These are phyloP conservation scores for Elongisporangium senticosum DNA, from an alignment of 352 stramenopile genomes.

Conservation along the genomic window DNA sequence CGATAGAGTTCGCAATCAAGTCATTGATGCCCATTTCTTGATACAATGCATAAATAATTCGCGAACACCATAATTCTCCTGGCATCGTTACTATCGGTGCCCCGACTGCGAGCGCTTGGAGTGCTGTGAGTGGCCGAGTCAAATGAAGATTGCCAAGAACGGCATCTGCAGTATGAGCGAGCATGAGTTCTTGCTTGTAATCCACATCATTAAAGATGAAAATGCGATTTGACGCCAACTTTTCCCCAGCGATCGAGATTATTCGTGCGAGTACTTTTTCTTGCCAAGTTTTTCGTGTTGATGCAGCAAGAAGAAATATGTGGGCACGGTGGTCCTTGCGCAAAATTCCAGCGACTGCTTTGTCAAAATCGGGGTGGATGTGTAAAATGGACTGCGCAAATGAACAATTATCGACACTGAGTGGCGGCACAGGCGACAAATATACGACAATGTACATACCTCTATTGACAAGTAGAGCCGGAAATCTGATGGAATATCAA, in stretches of 20 bases:
- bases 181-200: conserved; percentile 38
- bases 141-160: conserved; percentile 57
- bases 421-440: background rate
- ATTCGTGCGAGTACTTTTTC: conserved; percentile 41
- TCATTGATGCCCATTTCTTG: conserved; percentile 56
- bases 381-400: conserved; percentile 54
- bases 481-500: conserved; percentile 42
- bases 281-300: conserved; percentile 51
- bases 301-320: conserved; percentile 54
- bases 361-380: conserved; percentile 71
- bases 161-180: conserved; percentile 47
- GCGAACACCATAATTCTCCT: conserved; percentile 51
- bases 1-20: conserved; percentile 33
- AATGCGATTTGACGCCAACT: conserved; percentile 22
- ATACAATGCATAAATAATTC: conserved; percentile 64
- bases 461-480: conserved; percentile 63
- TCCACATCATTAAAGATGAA: conserved; percentile 62
- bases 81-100: conserved; percentile 61
- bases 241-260: conserved; percentile 14
- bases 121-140: conserved; percentile 33
- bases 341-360: conserved; percentile 38
- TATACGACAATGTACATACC: conserved; percentile 18
- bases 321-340: conserved; percentile 37
- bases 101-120: conserved; percentile 54
- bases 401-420: background rate